These are phyloP conservation scores for Euryodendron excelsum DNA, from an alignment of 148 eudicot species.

Conservation along the genomic window DNA sequence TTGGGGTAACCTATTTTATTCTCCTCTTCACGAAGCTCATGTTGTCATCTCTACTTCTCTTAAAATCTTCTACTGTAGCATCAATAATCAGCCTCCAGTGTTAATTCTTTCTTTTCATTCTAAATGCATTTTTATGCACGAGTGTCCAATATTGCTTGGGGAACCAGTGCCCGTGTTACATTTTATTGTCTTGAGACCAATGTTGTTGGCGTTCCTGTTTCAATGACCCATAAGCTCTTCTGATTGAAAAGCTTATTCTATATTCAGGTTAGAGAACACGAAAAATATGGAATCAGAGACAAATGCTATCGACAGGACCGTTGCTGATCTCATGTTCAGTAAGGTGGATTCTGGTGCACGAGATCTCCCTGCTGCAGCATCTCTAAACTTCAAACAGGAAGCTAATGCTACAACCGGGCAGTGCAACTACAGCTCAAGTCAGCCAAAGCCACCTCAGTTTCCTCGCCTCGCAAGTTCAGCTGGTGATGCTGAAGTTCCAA, in stretches of 20 bases:
- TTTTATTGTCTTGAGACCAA: not conserved
- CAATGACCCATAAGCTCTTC: not conserved
- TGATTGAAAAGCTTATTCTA: not conserved
- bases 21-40: not conserved
- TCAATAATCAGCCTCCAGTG: not conserved
- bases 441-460: not conserved
- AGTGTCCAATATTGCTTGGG: not conserved
- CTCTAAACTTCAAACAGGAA: slow-evolving; percentile 23
- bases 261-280: slow-evolving; percentile 41
- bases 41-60: not conserved
- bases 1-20: not conserved
- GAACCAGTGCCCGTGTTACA: not conserved
- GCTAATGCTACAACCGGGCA: slow-evolving; percentile 5
- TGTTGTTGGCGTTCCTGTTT: not conserved
- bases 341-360: slow-evolving; percentile 30
- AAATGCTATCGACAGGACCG: slow-evolving; percentile 70
- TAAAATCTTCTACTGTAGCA: not conserved
- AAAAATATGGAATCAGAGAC: slow-evolving; percentile 42
- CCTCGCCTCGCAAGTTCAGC: slow-evolving; percentile 5
- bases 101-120: not conserved
- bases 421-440: slow-evolving; percentile 14
- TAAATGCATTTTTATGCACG: no score
- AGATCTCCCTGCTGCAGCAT: slow-evolving; percentile 24
- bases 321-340: slow-evolving; percentile 71
- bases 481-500: slow-evolving; percentile 51